Evolutionary conservation across 208 protist species (phyloP).

Genomic region (Leishmania gerbilli): DNA sequence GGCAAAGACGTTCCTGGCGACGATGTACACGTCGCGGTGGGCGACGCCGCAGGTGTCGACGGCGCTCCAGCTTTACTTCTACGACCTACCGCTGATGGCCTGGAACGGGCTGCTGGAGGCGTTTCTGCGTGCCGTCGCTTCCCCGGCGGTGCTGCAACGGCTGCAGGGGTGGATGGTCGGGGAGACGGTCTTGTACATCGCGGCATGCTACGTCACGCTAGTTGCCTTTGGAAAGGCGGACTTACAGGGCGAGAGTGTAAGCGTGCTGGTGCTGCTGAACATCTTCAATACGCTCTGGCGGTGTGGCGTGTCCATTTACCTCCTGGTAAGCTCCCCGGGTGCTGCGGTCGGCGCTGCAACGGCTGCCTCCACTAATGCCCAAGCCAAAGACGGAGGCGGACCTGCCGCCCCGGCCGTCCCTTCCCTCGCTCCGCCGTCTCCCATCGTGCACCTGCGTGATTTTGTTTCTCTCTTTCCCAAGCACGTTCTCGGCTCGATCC

Average conservation of each 20-base stretch:
- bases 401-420: background rate
- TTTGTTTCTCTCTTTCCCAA: conserved; percentile 17
- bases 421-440: background rate
- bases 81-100: conserved; percentile 72
- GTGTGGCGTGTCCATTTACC: conserved; percentile 34
- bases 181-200: conserved; percentile 56
- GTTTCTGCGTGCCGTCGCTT: conserved; percentile 73
- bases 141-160: conserved; percentile 37
- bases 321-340: conserved; percentile 34
- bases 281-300: conserved; percentile 46
- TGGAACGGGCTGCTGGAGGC: conserved; percentile 88
- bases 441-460: conserved; percentile 1
- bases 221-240: conserved; percentile 6
- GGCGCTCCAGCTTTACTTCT: conserved; percentile 84
- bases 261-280: conserved; percentile 55
- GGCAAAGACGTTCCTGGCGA: conserved; percentile 53
- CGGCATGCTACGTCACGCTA: conserved; percentile 53
- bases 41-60: conserved; percentile 49
- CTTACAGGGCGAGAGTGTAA: conserved; percentile 21
- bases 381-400: background rate
- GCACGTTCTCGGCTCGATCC: conserved; percentile 4
- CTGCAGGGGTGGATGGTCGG: conserved; percentile 55
- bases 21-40: conserved; percentile 84
- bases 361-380: background rate
- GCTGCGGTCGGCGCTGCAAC: background rate